Percentiles rank a stretch among this genome's conserved stretches.
Conservation (phyloP, 1,284 basidiomycete species). For the Cryptococcus deneoformans region DNA sequence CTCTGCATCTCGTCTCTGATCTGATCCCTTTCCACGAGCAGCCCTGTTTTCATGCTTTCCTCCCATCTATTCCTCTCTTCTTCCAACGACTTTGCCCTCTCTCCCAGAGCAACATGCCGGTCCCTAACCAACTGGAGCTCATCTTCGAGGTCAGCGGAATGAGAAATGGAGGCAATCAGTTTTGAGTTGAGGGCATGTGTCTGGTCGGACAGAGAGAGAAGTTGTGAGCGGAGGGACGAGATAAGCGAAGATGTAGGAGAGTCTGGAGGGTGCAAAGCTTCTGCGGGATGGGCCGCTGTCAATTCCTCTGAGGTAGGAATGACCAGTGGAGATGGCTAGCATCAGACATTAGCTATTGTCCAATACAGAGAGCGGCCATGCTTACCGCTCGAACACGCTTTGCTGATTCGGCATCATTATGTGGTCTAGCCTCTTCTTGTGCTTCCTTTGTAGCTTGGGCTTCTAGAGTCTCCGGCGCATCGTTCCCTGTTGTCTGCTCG, state of each 20-base stretch:
- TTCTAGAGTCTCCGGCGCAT: no score
- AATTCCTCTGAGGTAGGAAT: constrained; percentile 10
- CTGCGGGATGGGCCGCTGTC: constrained; percentile 25
- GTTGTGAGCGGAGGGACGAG: constrained; percentile 69
- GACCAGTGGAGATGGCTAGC: constrained; percentile 4
- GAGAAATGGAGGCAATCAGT: constrained; percentile 86
- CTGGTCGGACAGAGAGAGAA: constrained; percentile 82
- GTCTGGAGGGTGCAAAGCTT: constrained; percentile 41
- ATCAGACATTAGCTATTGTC: background rate
- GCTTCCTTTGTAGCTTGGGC: no score
- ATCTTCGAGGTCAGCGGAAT: constrained; percentile 91
- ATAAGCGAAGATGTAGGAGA: constrained; percentile 58
- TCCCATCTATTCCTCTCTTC: constrained; percentile 46
- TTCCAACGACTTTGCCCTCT: constrained; percentile 74
- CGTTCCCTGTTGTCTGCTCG: no score
- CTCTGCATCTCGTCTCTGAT: constrained; percentile 89
- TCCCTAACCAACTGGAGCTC: constrained; percentile 62
- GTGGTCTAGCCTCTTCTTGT: no score
- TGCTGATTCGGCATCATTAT: background rate
- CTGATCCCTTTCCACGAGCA: constrained; percentile 87
- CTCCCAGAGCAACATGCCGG: constrained; percentile 53
- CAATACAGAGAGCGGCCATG: background rate
- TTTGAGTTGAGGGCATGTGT: constrained; percentile 88
- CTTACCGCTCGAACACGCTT: background rate
- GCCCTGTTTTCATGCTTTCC: constrained; percentile 61